These are phyloP conservation scores for Candida ascalaphidarum DNA, from an alignment of 805 yeast species.

Conservation along the genomic window DNA sequence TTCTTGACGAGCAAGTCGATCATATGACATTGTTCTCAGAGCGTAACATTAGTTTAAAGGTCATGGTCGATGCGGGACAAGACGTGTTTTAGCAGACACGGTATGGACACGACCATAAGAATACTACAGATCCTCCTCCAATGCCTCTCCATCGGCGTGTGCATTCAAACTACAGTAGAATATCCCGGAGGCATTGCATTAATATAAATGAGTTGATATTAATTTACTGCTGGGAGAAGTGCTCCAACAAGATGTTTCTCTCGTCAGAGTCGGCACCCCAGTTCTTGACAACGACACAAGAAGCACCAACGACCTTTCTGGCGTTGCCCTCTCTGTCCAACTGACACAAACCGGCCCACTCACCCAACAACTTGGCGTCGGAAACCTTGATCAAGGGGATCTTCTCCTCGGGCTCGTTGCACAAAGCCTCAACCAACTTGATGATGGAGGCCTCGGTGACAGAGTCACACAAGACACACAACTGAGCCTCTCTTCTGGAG, in stretches of 20 bases:
- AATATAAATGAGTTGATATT: too few relatives aligned
- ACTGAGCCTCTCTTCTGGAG: constrained; percentile 94
- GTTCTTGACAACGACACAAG: constrained; percentile 98
- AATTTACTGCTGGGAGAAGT: constrained; percentile 84
- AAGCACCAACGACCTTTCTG: constrained; percentile 99
- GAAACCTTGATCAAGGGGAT: constrained; percentile 98
- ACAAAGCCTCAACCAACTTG: constrained; percentile 97
- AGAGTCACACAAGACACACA: constrained; percentile 95
- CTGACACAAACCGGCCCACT: constrained; percentile 99
- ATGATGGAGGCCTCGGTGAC: constrained; percentile 96
- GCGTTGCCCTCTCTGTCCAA: constrained; percentile 99
- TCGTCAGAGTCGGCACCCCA: constrained; percentile 99
- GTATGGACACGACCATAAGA: too few relatives aligned
- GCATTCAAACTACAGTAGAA: too few relatives aligned
- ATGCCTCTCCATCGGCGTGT: too few relatives aligned
- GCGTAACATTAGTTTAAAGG: too few relatives aligned
- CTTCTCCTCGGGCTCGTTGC: constrained; percentile 94
- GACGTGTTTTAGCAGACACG: too few relatives aligned
- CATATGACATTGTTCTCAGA: too few relatives aligned
- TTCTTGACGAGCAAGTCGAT: too few relatives aligned
- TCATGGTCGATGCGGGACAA: too few relatives aligned
- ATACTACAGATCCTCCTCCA: too few relatives aligned
- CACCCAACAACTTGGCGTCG: constrained; percentile 99
- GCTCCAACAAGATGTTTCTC: constrained; percentile 92
- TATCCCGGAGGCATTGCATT: too few relatives aligned